Conservation (phyloP, 2,329 filamentous ascomycete species). For the Diaporthe destruens region DNA sequence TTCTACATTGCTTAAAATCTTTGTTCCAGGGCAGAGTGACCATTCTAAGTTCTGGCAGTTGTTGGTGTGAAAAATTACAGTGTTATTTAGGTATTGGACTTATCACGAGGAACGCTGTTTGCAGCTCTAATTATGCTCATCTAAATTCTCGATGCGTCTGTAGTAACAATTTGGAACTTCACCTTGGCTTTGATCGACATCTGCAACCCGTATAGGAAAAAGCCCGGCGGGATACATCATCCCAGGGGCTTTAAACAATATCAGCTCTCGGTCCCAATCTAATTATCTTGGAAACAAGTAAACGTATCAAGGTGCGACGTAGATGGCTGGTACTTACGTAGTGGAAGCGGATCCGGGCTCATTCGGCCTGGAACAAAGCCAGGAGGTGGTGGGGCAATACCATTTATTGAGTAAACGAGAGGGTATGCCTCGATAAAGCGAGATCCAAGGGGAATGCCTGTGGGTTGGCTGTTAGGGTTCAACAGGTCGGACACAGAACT, state of each 20-base stretch:
- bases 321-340: background rate
- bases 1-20: background rate
- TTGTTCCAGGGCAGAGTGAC: background rate
- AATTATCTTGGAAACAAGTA: background rate
- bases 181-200: background rate
- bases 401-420: background rate
- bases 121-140: background rate
- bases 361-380: background rate
- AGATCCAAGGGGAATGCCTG: background rate
- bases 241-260: background rate
- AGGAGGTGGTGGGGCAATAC: background rate
- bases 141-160: background rate
- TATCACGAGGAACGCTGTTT: no score
- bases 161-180: constrained; percentile 10
- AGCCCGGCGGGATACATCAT: constrained; percentile 9
- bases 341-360: constrained; percentile 1
- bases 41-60: background rate
- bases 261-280: background rate
- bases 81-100: background rate
- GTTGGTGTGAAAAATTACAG: background rate
- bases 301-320: no score
- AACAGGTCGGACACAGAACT: background rate
- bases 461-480: background rate
- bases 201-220: background rate
- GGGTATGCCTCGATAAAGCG: constrained; percentile 2